These are phyloP conservation scores for Diaporthe aspalathi DNA, from an alignment of 2,329 filamentous ascomycete species.

Conservation along the genomic window DNA sequence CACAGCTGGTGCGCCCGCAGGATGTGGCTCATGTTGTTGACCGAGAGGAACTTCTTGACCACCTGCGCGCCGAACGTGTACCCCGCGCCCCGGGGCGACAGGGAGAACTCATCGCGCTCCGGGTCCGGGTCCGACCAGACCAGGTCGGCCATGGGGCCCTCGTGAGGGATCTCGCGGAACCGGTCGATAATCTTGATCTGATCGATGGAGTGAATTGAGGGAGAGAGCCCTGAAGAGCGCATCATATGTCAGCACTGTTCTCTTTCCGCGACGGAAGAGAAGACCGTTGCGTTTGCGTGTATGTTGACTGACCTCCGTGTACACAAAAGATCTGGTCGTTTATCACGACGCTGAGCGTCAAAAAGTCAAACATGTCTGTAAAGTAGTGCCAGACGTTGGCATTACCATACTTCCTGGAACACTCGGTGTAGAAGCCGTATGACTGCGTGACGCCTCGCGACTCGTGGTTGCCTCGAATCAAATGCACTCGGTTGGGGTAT, in stretches of 20 bases:
- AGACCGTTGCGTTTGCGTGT: not conserved
- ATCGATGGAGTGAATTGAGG: slow-evolving; percentile 96
- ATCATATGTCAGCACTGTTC: slow-evolving; percentile 12
- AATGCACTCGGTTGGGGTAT: slow-evolving; percentile 93
- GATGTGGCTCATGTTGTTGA: slow-evolving; percentile 98
- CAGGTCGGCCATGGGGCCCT: slow-evolving; percentile 98
- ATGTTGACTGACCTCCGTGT: slow-evolving; percentile 76
- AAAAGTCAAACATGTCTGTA: slow-evolving; percentile 99
- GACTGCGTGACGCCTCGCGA: slow-evolving; percentile 97
- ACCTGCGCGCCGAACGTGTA: slow-evolving; percentile 99
- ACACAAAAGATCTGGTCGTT: slow-evolving; percentile 99
- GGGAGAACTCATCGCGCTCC: slow-evolving; percentile 96
- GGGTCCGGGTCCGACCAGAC: slow-evolving; percentile 98
- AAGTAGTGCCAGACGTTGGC: slow-evolving; percentile 99
- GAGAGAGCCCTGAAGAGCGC: slow-evolving; percentile 72
- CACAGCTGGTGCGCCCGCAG: slow-evolving; percentile 97
- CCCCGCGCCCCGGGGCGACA: slow-evolving; percentile 91
- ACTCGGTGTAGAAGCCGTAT: slow-evolving; percentile 99
- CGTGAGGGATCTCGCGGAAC: slow-evolving; percentile 97
- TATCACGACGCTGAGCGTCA: slow-evolving; percentile 96
- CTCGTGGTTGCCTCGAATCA: slow-evolving; percentile 98
- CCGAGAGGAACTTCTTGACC: slow-evolving; percentile 96
- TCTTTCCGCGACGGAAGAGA: not conserved
- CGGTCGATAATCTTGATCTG: slow-evolving; percentile 99
- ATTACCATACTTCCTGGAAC: slow-evolving; percentile 97